Conservation (phyloP, 768 basidiomycete genomes). For the Russula emetica region DNA sequence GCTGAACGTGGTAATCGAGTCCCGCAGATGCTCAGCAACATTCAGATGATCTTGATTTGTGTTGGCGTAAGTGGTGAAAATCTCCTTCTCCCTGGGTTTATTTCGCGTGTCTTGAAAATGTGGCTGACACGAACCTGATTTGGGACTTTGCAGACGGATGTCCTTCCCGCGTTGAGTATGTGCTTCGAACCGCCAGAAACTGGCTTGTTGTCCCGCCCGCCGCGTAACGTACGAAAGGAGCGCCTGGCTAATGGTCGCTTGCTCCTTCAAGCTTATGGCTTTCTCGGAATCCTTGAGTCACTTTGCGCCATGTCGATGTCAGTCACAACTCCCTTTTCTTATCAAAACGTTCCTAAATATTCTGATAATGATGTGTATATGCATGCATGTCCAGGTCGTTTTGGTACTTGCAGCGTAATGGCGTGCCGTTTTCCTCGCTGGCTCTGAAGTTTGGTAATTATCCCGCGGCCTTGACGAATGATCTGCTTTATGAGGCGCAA, state of each 20-base stretch:
- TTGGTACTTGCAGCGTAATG: constrained; percentile 44
- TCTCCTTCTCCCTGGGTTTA: no score
- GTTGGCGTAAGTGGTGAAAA: constrained; percentile 33
- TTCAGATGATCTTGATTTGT: constrained; percentile 51
- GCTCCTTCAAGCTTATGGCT: constrained; percentile 54
- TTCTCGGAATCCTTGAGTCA: constrained; percentile 48
- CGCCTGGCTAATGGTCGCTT: constrained; percentile 51
- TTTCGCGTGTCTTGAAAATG: not conserved
- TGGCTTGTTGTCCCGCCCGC: constrained; percentile 51
- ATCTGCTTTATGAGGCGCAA: constrained; percentile 46
- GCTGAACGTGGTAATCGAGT: constrained; percentile 44
- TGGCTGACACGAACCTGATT: not conserved
- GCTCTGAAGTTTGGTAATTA: constrained; percentile 46
- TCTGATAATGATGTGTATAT: not conserved
- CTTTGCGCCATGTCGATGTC: constrained; percentile 49
- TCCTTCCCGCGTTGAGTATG: constrained; percentile 50
- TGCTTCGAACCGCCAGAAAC: constrained; percentile 59
- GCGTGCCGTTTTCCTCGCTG: constrained; percentile 46
- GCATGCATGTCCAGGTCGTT: constrained; percentile 34
- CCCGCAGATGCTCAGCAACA: constrained; percentile 41
- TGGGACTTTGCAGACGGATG: constrained; percentile 42
- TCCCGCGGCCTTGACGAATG: constrained; percentile 37
- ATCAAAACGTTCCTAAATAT: no score
- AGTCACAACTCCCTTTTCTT: not conserved
- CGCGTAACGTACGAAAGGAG: constrained; percentile 53